These are phyloP conservation scores for Rubroshorea leprosula DNA, from an alignment of 345 rosid species.

Conservation along the genomic window DNA sequence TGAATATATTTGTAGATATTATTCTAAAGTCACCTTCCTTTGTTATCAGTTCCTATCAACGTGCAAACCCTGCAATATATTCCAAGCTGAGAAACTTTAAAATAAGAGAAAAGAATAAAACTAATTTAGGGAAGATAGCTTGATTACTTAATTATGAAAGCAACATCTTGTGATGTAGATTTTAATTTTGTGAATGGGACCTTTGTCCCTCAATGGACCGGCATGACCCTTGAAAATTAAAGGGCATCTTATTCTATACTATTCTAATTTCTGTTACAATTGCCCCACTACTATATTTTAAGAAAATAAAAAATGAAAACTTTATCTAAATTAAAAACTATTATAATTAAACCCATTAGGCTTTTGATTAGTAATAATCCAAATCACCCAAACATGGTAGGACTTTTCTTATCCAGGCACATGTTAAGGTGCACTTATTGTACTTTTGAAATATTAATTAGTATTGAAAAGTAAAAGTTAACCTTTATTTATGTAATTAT, in stretches of 20 bases:
- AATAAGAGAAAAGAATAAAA: background rate
- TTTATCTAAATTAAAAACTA: too few relatives aligned
- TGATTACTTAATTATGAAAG: constrained; percentile 18
- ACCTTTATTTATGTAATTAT: too few relatives aligned
- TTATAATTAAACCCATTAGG: too few relatives aligned
- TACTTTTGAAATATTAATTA: too few relatives aligned
- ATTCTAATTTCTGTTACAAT: too few relatives aligned
- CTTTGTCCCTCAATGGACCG: constrained; percentile 26
- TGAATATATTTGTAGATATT: background rate
- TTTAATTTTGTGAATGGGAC: constrained; percentile 5
- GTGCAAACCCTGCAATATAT: constrained; percentile 9
- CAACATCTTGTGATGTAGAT: constrained; percentile 20
- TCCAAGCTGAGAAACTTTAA: background rate
- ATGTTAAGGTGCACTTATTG: too few relatives aligned
- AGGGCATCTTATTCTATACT: constrained; percentile 2
- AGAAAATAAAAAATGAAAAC: too few relatives aligned
- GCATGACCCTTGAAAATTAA: constrained; percentile 10
- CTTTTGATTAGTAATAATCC: background rate
- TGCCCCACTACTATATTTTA: too few relatives aligned
- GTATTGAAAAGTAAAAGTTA: too few relatives aligned
- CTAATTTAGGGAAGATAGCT: background rate
- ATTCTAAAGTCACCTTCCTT: background rate
- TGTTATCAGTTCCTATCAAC: background rate
- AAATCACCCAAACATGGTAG: too few relatives aligned
- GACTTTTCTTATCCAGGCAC: too few relatives aligned